Evolutionary conservation across 345 rosid species (phyloP).

Genomic region (Trapa bicornis): DNA sequence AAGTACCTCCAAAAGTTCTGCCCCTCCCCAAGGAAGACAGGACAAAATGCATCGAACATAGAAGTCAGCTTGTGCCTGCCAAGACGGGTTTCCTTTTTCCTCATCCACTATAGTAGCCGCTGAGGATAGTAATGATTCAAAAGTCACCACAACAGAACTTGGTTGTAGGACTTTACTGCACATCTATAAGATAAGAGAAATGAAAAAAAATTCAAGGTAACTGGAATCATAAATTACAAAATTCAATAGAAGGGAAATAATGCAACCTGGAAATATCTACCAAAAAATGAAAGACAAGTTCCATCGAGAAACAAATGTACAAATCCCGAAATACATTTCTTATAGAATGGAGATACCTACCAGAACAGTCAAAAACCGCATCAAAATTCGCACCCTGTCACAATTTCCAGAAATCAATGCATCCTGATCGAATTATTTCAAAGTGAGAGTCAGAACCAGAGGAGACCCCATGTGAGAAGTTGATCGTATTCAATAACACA

Average conservation of each 20-base stretch:
- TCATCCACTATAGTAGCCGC: conserved; percentile 95
- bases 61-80: conserved; percentile 95
- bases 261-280: too few species aligned
- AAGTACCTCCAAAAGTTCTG: conserved; percentile 81
- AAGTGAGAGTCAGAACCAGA: neutral
- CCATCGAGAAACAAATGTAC: too few species aligned
- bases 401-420: conserved; percentile 63
- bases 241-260: too few species aligned
- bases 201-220: neutral
- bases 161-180: conserved; percentile 96
- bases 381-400: conserved; percentile 63
- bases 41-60: conserved; percentile 83
- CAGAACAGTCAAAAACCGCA: conserved; percentile 77
- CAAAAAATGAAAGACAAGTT: too few species aligned
- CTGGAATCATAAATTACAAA: neutral
- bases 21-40: conserved; percentile 97
- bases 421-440: conserved; percentile 20
- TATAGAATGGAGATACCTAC: conserved; percentile 27
- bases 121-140: conserved; percentile 80
- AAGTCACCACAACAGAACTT: conserved; percentile 65
- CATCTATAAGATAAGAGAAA: conserved; percentile 33
- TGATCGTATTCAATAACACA: neutral
- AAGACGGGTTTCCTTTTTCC: conserved; percentile 94
- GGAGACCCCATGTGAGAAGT: neutral
- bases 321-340: neutral